Conservation (phyloP, 768 basidiomycete species). For the Trichaptum fuscoviolaceum region DNA sequence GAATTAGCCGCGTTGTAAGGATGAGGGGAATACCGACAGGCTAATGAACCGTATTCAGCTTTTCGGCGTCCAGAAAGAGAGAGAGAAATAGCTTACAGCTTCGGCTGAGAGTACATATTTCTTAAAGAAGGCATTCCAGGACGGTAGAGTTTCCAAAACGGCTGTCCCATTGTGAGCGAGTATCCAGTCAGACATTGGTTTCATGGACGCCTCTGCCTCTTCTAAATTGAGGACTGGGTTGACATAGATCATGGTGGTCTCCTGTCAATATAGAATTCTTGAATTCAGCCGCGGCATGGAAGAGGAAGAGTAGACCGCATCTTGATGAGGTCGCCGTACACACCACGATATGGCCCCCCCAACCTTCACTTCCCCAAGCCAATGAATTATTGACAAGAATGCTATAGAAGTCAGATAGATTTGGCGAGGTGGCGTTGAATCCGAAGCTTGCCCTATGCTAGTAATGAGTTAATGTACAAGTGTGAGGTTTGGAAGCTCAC, state of each 20-base stretch:
- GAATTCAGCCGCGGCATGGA: background rate
- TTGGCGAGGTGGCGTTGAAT: conserved; percentile 18
- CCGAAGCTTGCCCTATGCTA: conserved; percentile 22
- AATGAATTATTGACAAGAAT: conserved; percentile 25
- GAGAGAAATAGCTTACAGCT: conserved; percentile 14
- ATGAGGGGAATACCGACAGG: conserved; percentile 22
- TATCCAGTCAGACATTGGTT: conserved; percentile 23
- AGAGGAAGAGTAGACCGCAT: background rate
- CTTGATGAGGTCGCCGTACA: conserved; percentile 21
- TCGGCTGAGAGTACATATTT: conserved; percentile 26
- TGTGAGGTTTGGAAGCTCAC: background rate
- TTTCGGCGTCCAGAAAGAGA: background rate
- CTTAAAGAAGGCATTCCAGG: conserved; percentile 27
- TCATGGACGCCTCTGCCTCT: conserved; percentile 36
- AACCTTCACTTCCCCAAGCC: conserved; percentile 29
- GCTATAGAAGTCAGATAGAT: conserved; percentile 21
- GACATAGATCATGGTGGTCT: conserved; percentile 28
- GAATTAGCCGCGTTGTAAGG: conserved; percentile 24
- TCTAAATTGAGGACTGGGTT: conserved; percentile 35
- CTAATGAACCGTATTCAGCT: conserved; percentile 4
- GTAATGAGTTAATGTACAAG: background rate
- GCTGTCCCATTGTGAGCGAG: conserved; percentile 23
- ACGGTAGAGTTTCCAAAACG: conserved; percentile 24
- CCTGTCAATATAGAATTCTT: conserved; percentile 13
- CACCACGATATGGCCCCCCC: conserved; percentile 33